Percentiles rank a stretch among this genome's conserved stretches.
Evolutionary conservation across 495 filamentous ascomycete genomes (phyloP).

Genomic region (Alectoria sarmentosa): DNA sequence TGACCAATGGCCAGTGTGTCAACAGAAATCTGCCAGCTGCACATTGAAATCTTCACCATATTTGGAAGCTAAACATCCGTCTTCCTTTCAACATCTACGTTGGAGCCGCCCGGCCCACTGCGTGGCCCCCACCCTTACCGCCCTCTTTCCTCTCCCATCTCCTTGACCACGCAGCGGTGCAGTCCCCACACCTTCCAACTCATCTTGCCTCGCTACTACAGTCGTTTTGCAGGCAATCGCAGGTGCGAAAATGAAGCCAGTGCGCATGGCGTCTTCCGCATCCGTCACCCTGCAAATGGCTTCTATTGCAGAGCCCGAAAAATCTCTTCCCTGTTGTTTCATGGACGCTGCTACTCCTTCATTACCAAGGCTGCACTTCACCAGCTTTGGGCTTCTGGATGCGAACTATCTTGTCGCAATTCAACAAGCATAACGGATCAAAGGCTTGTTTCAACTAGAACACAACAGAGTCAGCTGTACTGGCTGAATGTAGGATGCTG

Average conservation of each 20-base stretch:
- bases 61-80: not conserved
- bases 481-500: not conserved
- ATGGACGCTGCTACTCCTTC: not conserved
- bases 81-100: not conserved
- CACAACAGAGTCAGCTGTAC: not conserved
- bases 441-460: slow-evolving; percentile 56
- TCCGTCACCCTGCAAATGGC: not conserved
- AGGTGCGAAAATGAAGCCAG: not conserved
- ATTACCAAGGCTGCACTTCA: slow-evolving; percentile 23
- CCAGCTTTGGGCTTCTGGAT: slow-evolving; percentile 33
- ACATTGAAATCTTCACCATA: not conserved
- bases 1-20: not conserved
- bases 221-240: not conserved
- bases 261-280: not conserved
- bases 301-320: not conserved
- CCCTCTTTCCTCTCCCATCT: not conserved
- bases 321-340: not conserved
- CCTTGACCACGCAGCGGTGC: not conserved
- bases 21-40: not conserved
- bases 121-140: not conserved
- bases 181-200: not conserved
- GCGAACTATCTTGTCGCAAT: slow-evolving; percentile 75
- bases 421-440: slow-evolving; percentile 70
- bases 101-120: not conserved
- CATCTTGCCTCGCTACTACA: not conserved